Evolutionary conservation across 73 alveolate genomes (phyloP), one percentile per base, ranked within the genome.

Genomic region (Paramecium pentaurelia): DNA sequence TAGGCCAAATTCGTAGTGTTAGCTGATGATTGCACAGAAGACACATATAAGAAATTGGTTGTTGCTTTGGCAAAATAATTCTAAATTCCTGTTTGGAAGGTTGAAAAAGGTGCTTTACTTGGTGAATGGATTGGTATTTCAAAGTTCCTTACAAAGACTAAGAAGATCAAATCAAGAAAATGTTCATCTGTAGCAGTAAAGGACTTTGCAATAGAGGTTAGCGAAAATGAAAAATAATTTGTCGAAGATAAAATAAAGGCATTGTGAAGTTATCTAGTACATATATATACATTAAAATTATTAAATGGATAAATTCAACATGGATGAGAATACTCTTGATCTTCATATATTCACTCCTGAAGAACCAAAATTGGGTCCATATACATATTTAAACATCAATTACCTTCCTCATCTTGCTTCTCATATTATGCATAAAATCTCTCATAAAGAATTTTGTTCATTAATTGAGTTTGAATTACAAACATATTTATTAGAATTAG

Each of bases 51-150:
- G 75, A 80, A 80, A 45, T 49, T 80, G 51, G 75, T 80, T 45
- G 37, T 80, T 40, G 91, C 91, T 25, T 80, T 80, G 45, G 91
- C 91, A 22, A 80, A 80, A 47, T 28, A 80, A 80, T 45, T 45
- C 58, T 8, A 80, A 14, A 47, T 80, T n/a, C 91, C 91, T 20
- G 91, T 80, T 45, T 80, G 91, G 91, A 80, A 25, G 32, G 58
- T 80, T 20, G 91, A 80, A 0, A 44, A 80, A 47, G 91, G 91
- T 8, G 91, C 71, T 27, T 45, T 80, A 45, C 28, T 80, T 8
- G 91, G 91, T 3, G 91, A 80, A 45, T 80, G 91, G 91, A 80
- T 80, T 45, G 91, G 91, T 32, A 80, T 80, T 47, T 80, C 91
- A 80, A 80, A 80, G 32, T 80, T 45, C 75, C 58, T 80, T 27